Conservation (phyloP, 2,329 filamentous ascomycete species). For the Epicoccum nigrum region DNA sequence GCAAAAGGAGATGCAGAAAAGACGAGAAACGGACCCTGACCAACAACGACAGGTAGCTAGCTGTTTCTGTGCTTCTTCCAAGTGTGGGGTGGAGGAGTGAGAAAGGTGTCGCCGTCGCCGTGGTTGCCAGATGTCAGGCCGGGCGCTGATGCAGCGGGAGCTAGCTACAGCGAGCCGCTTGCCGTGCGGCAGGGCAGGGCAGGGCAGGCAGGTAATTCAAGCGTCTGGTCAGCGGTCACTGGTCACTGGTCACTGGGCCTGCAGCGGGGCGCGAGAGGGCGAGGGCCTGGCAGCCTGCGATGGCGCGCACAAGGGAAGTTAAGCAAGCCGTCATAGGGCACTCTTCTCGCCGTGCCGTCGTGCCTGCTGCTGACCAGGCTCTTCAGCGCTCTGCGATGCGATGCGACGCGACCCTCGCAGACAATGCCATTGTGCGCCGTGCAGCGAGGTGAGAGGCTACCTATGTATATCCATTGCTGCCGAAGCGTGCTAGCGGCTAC, state of each 20-base stretch:
- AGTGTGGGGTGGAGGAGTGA: slow-evolving; percentile 46
- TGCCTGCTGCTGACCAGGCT: no score
- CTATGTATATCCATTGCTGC: no score
- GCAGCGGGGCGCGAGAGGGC: not conserved
- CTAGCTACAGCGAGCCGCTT: slow-evolving; percentile 16
- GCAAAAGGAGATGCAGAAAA: slow-evolving; percentile 47
- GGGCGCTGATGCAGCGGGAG: slow-evolving; percentile 9
- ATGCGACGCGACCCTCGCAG: no score
- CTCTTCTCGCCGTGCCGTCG: no score
- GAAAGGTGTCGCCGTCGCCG: slow-evolving; percentile 30
- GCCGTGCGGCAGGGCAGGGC: slow-evolving; percentile 3
- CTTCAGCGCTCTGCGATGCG: no score
- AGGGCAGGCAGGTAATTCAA: no score
- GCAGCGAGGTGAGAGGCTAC: no score
- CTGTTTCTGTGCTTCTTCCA: slow-evolving; percentile 25
- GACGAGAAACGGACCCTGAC: slow-evolving; percentile 43
- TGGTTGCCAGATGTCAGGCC: slow-evolving; percentile 22
- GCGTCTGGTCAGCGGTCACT: not conserved
- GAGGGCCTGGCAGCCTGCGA: no score
- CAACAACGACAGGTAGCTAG: slow-evolving; percentile 31
- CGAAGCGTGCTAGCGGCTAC: slow-evolving; percentile 17
- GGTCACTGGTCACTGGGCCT: not conserved
- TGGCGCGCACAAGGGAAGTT: not conserved
- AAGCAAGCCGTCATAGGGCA: no score
- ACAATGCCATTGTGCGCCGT: no score